Evolutionary conservation across 2,329 filamentous ascomycete species (phyloP), one percentile per base, ranked within the genome.

Genomic region (Scytalidium sp.): DNA sequence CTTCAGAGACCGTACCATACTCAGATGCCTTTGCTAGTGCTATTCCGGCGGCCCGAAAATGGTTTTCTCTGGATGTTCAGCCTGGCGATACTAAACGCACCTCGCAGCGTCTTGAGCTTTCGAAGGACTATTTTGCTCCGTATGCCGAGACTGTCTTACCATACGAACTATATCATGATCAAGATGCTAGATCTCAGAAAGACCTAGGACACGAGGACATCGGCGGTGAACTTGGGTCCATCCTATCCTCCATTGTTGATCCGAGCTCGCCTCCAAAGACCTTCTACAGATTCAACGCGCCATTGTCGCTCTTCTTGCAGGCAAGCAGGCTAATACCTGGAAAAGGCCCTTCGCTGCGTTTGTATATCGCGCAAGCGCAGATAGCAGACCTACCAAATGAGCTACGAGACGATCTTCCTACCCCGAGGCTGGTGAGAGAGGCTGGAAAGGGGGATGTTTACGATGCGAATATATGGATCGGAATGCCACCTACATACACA

Each of bases 331-430:
- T 45, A 3, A 9, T 19, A 3, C 15, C 32, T 13, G 8, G 21
- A 22, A 22, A 41, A 4, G 19, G 19, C 19, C 50, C 45, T 39
- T 42, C 20, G 1, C 22, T 32, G 17, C 43, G 75, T n/a, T 73
- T 97, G 3, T 97, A 97, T 66, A 84, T 97, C 47, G 92, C 93
- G 0, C 94, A 97, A 69, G 87, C 85, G 13, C 76, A 86, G 25
- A 75, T 97, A 2, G 63, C 75, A 3, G 79, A 87, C 49, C 78
- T 97, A 0, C 91, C 93, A 0, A 46, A 58, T 0, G 55, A 68
- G 1, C 69, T 96, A 1, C 78, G 75, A 49, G 64, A 74, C 3
- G 89, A 95, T 59, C 66, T 96, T 0, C 85, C 86, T 0, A 78
- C 78, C 0, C 92, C 91, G 0, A 64, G 74, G 0, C 61, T 92